Evolutionary conservation across 352 stramenopile genomes (phyloP).

Genomic region (Pythium plurisporium): DNA sequence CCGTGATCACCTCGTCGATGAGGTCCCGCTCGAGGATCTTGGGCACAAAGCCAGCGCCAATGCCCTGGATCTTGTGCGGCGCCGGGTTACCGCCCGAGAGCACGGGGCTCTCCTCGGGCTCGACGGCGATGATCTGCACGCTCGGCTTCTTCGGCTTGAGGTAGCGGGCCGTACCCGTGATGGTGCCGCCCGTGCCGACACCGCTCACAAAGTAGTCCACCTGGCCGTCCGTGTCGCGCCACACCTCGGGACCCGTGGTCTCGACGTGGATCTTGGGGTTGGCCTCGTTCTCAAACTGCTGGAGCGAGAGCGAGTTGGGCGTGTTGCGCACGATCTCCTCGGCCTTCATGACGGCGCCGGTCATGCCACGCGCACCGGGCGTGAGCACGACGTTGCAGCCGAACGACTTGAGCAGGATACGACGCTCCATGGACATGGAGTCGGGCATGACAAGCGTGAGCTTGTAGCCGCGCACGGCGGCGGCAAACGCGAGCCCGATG

Average conservation of each 20-base stretch:
- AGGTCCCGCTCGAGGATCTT: conserved; percentile 75
- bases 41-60: conserved; percentile 79
- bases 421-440: conserved; percentile 95
- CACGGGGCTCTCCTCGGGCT: conserved; percentile 80
- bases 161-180: conserved; percentile 81
- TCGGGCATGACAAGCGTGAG: conserved; percentile 95
- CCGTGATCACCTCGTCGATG: conserved; percentile 88
- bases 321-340: conserved; percentile 75
- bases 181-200: conserved; percentile 83
- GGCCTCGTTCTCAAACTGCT: conserved; percentile 96
- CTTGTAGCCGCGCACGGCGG: conserved; percentile 87
- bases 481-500: conserved; percentile 92
- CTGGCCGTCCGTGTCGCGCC: conserved; percentile 82
- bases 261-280: conserved; percentile 91
- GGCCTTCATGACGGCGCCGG: conserved; percentile 68
- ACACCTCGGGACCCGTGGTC: conserved; percentile 86
- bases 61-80: conserved; percentile 86
- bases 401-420: conserved; percentile 93
- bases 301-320: conserved; percentile 79
- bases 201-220: conserved; percentile 88
- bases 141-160: conserved; percentile 85
- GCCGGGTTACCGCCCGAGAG: conserved; percentile 76
- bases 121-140: conserved; percentile 79
- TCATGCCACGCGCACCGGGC: conserved; percentile 81
- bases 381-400: conserved; percentile 91